Evolutionary conservation across 208 protist genomes (phyloP), one percentile per base, ranked within the genome.

Genomic region (Leishmania lainsoni): DNA sequence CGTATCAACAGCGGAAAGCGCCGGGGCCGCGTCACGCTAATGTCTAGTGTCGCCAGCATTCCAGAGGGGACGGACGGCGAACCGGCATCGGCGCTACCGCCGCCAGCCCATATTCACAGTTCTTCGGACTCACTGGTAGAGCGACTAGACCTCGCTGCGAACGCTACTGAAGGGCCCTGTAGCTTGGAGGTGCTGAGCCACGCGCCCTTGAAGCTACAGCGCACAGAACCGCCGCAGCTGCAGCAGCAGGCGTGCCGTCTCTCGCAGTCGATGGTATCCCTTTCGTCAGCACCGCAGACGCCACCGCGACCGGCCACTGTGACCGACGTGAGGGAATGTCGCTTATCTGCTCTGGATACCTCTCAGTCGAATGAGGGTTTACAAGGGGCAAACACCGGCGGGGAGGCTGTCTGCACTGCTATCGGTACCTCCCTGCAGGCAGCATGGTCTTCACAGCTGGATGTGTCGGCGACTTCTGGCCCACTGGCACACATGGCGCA

Each of bases 251-350:
- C 20, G 32, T 54, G 49, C 52, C 65, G 16, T 58, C 73, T 22
- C 29, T 63, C 52, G 17, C 73, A 76, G 74, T 26, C 56, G 1
- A 52, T 45, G 20, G 49, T 17, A 8, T 3, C 45, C 45, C 54
- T 16, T 16, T 20, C 45, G 3, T 45, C 63, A 29, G 54, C 48
- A 26, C 58, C 48, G 54, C 22, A 54, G 69, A 42, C 69, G 39
- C 76, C 81, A n/a, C 81, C 26, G n/a, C 49, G 74, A 45, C 42
- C 66, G 0, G 69, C 52, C 42, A 59, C 51, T 56, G 68, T n/a
- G 51, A 17, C 48, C 16, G 72, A 61, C 3, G 29, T 8, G 32
- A 58, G 8, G 32, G 51, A 61, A 14, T 9, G 51, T 51, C 4
- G 32, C 51, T n/a, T 61, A 32, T 45, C 51, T 17, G 32, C 22